Evolutionary conservation across 169 alveolate species (phyloP), one percentile per base, ranked within the genome.

Genomic region (Fabrea salina): DNA sequence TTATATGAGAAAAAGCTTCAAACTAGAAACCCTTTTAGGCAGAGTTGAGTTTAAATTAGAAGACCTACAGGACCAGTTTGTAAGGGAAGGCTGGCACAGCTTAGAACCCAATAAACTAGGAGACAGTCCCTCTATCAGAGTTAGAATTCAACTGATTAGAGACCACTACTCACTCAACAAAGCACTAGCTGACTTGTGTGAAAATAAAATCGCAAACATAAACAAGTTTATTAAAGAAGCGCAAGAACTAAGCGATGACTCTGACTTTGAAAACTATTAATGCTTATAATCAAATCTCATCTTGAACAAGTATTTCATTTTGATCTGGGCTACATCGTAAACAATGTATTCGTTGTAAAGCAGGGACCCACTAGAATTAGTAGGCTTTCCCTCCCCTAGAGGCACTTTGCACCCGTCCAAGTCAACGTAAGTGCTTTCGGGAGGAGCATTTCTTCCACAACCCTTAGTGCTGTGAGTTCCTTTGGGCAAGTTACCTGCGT

Each of bases 311-410:
- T 85, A 91, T 75, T 78, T 91, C 75, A 91, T 61, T 50, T 79
- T 82, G 66, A 80, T 53, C 58, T 91, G 85, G 22, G 68, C 78
- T 1, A 83, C 68, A 76, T 90, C 89, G 80, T 94, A 94, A 37
- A 94, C 93, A 41, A 94, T 89, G 76, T 79, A 94, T 66, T 94
- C 97, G 68, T 89, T 90, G 76, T 91, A 86, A 35, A 78, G 50
- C n/a, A 86, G 76, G 25, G 89, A 71, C 4, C 87, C 91, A n/a
- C 86, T 77, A n/a, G 85, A 71, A 11, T 44, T 66, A 27, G 19
- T 53, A 30, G 72, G 49, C 40, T 88, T 56, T 0, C 89, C 93
- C 32, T 54, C 64, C 0, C 86, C 86, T 2, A 72, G 66, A 16
- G 67, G 79, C n/a, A 84, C 79, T 51, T 67, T 57, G 16, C 47